Base-by-base conservation (phyloP, 192 early-diverging fungal genomes). In the Coemansia sp. region DNA sequence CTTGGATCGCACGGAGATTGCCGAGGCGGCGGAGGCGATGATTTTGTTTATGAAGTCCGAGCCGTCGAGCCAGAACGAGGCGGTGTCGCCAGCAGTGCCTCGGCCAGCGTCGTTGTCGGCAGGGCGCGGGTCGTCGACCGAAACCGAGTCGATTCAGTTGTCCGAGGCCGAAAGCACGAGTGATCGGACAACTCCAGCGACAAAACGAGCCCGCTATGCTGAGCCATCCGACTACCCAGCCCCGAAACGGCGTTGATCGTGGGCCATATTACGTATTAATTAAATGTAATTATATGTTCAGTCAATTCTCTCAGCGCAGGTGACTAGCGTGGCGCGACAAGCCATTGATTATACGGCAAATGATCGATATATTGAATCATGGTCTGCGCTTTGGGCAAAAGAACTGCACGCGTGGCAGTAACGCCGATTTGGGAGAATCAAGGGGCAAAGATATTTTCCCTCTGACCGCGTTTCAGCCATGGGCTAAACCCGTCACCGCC, bases 11-110 rank as follows among this genome's bases (percentile, higher is more conserved):
- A 19, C 38, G 35, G 72, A 74, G 59, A 60, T 65, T 3, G 64
- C 67, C 1, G 74, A 70, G 65, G 75, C 69, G 1, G 75, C 75
- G 4, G 75, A 70, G 59, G 53, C 75, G 37, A 76, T 76, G 75
- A 76, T 76, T 24, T 21, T 76, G 62, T 71, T 76, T 24, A 76
- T 70, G 69, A 59, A 53, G 38, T 72, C 69, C 11, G 64, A 72
- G 54, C 45, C 62, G 19, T 65, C 64, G 21, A 65, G 63, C 47
- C 69, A 72, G 60, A 59, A 62, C 25, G 59, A 57, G 19, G 59
- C 53, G 8, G 47, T 53, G 27, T 47, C 43, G 17, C 37, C 64
- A 22, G 37, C 60, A 32, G 29, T 7, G 29, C 23, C 39, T 57
- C 56, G 39, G 39, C 11, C 61, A 4, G 37, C 68, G 9, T 14